Evolutionary conservation across 139 green algal species (phyloP), one percentile per base, ranked within the genome.

Genomic region (Picochlorum sp.): DNA sequence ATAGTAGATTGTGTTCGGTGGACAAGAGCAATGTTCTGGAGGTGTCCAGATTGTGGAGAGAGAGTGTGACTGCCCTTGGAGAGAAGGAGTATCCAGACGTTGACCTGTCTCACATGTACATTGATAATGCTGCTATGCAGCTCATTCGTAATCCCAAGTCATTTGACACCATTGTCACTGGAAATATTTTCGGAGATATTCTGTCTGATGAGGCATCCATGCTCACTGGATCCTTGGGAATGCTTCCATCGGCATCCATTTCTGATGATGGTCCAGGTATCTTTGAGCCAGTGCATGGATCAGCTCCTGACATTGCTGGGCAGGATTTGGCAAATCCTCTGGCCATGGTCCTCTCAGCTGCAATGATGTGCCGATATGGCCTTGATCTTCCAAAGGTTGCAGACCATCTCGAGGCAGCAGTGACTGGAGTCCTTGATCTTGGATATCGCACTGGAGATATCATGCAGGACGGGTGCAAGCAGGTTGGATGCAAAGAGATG

Each of bases 161-260:
- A 56, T 98, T 99, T 69, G 94, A 99, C 76, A 92, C 89, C 1
- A 91, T 99, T 18, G 86, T 99, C 21, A 98, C 94, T 18, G 87
- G 89, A 71, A 99, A 99, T 82, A 93, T 99, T 64, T 99, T 99
- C 74, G 94, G 94, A 26, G 94, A 99, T 85, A 99, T 99, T 65
- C 72, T 99, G 32, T 98, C 91, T 3, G 94, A 99, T 66, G 90
- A 91, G 69, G 94, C 94, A 0, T 95, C 91, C 65, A 97, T 98
- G 89, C 79, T 99, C 24, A 96, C 92, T 2, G 94, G 94, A 51
- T 93, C 81, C 52, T 83, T 99, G 62, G 94, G 94, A 69, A 92
- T 99, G 89, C 83, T 98, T 56, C 94, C 94, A 41, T 97, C 89
- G 4, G 94, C 94, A 41, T 96, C 87, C 72, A 93, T 98, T 73